Evolutionary conservation across 805 yeast genomes (phyloP), one percentile per base, ranked within the genome.

Genomic region (Dipodascus albidus): DNA sequence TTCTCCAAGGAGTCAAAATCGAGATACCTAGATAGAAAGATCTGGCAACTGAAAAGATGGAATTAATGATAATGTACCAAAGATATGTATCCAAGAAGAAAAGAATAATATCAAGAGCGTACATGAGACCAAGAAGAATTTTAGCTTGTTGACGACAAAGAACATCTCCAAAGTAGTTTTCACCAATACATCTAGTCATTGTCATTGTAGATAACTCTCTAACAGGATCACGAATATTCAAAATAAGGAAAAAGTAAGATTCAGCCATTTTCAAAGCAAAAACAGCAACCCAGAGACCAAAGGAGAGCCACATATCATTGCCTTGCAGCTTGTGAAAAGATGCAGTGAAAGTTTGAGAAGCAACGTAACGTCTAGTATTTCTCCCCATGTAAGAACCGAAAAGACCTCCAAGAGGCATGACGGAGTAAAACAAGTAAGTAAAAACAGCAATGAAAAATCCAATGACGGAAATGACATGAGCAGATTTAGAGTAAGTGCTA

Each of bases 21-120:
- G 99, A 93, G 64, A 93, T 90, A 85, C 99, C 99, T 71, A 95
- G 79, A 78, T 91, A 93, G 80, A 93, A 93, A 15, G 99, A 93
- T 69, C 96, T 87, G 63, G 96, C 97, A 65, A 93, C 88, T 57
- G 98, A 91, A 81, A 88, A 90, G 61, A 88, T 80, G 72, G 96
- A 85, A 80, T 91, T 93, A 70, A 86, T 83, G 64, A 93, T 76
- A 76, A 93, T 90, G 78, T 93, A 93, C 99, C 99, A 93, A 85
- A 93, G 80, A 71, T 88, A 93, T 57, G 99, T 88, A 85, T 93
- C 99, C 78, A 93, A 79, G 83, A 93, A 93, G 85, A 93, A 93
- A 72, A 93, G 79, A 63, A 93, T 75, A 78, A 95, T 76, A 74
- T 93, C 99, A 51, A 96, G 91, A 56, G 85, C 81, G 61, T 79